These are phyloP conservation scores for Colletotrichum theobromicola DNA, from an alignment of 2,329 filamentous ascomycete genomes.

Conservation along the genomic window DNA sequence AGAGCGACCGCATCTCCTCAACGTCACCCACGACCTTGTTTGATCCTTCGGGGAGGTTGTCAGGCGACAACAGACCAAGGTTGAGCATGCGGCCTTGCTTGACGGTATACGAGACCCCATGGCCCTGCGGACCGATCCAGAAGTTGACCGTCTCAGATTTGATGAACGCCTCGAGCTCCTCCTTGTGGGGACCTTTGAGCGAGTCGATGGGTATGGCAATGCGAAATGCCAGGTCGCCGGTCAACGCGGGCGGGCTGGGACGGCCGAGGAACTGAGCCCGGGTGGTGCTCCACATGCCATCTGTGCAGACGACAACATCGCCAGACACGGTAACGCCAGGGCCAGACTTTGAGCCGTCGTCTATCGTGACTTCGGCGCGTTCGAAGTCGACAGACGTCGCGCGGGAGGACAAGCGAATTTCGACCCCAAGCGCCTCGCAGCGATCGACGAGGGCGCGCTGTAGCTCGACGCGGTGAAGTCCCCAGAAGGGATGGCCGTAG, in stretches of 20 bases:
- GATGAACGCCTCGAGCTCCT: constrained; percentile 47
- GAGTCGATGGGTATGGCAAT: constrained; percentile 53
- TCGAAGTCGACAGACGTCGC: constrained; percentile 5
- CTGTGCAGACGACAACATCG: constrained; percentile 53
- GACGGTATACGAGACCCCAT: constrained; percentile 54
- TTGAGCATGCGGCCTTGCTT: constrained; percentile 49
- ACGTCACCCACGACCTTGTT: constrained; percentile 32
- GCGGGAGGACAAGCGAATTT: constrained; percentile 17
- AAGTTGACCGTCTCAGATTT: constrained; percentile 54
- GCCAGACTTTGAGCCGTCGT: neutral
- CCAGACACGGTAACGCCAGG: constrained; percentile 34
- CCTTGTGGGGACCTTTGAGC: constrained; percentile 43
- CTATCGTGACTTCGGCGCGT: constrained; percentile 33
- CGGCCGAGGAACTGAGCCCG: constrained; percentile 49
- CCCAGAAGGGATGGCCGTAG: constrained; percentile 42
- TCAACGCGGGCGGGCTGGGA: constrained; percentile 50
- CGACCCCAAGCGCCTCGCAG: constrained; percentile 42
- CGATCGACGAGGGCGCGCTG: constrained; percentile 45
- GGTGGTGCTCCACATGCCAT: constrained; percentile 49
- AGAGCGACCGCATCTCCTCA: constrained; percentile 38
- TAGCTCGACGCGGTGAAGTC: constrained; percentile 56
- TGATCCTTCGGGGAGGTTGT: constrained; percentile 18
- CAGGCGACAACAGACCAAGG: constrained; percentile 33
- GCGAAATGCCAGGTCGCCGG: constrained; percentile 62
- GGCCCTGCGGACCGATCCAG: constrained; percentile 57